Evolutionary conservation across 768 basidiomycete genomes (phyloP).

Genomic region (Panus rudis): DNA sequence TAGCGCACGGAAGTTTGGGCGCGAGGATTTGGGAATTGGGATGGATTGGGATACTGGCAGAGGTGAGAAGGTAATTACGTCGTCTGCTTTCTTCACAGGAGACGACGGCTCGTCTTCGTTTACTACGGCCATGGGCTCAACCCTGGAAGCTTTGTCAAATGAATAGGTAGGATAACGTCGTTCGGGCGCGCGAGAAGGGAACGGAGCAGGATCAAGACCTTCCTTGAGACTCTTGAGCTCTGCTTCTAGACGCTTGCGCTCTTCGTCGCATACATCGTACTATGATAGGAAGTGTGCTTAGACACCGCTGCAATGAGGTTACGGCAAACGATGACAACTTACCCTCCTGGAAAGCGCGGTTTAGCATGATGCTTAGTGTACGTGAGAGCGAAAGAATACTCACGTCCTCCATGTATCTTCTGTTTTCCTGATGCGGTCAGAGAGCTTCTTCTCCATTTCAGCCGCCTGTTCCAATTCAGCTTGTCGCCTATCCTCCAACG

Average conservation of each 20-base stretch:
- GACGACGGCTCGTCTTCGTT: slow-evolving; percentile 15
- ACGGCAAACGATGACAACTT: too few species aligned
- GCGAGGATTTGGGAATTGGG: slow-evolving; percentile 14
- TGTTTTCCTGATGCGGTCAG: slow-evolving; percentile 43
- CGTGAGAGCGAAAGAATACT: slow-evolving; percentile 10
- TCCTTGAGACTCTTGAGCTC: slow-evolving; percentile 12
- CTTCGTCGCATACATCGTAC: slow-evolving; percentile 15
- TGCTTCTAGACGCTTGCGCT: slow-evolving; percentile 16
- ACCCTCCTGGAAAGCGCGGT: slow-evolving; percentile 19
- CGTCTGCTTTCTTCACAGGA: slow-evolving; percentile 10
- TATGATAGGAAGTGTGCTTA: slow-evolving; percentile 4
- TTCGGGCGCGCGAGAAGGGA: slow-evolving; percentile 7
- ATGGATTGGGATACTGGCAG: slow-evolving; percentile 17
- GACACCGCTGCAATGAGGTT: too few species aligned
- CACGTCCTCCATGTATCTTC: slow-evolving; percentile 34
- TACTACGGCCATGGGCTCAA: slow-evolving; percentile 13
- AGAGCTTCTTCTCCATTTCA: slow-evolving; percentile 47
- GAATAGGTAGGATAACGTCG: slow-evolving; percentile 12
- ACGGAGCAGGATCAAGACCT: slow-evolving; percentile 10
- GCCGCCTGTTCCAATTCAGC: slow-evolving; percentile 14
- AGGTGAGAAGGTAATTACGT: slow-evolving; percentile 20
- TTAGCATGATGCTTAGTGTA: slow-evolving; percentile 2
- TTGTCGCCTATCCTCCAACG: neutral
- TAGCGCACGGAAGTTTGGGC: slow-evolving; percentile 17
- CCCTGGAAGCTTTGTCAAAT: slow-evolving; percentile 9